Evolutionary conservation across 225 moss, liverwort and hornwort genomes (phyloP).

Genomic region (Polytrichum commune): DNA sequence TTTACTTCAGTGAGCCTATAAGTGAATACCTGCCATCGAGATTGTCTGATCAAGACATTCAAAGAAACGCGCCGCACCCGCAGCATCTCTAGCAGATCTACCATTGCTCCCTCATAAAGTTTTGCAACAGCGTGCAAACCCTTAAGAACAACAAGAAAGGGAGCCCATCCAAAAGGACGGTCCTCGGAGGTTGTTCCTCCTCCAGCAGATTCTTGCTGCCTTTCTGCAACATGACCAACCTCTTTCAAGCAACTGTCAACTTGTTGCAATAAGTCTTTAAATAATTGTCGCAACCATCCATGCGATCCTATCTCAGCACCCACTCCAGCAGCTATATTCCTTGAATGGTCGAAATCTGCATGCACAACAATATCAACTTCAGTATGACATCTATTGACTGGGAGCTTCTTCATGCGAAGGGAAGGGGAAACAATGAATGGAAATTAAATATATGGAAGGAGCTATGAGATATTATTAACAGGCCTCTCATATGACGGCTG

Average conservation of each 20-base stretch:
- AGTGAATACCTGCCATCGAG: constrained; percentile 72
- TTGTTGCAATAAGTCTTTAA: constrained; percentile 66
- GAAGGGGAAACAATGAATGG: too few relatives aligned
- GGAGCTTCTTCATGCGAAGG: too few relatives aligned
- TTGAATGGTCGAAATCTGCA: constrained; percentile 40
- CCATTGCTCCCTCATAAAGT: constrained; percentile 86
- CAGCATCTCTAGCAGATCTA: constrained; percentile 68
- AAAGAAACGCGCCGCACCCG: constrained; percentile 47
- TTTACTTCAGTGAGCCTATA: too few relatives aligned
- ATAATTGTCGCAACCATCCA: constrained; percentile 79
- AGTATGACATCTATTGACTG: neutral
- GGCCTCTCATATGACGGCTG: too few relatives aligned
- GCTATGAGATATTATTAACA: too few relatives aligned
- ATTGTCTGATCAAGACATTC: constrained; percentile 80
- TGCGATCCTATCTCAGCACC: constrained; percentile 87
- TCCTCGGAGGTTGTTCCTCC: constrained; percentile 49
- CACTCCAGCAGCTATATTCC: constrained; percentile 42
- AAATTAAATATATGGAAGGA: too few relatives aligned
- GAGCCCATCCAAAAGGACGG: constrained; percentile 76
- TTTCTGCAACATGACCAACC: constrained; percentile 49
- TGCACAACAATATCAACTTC: neutral
- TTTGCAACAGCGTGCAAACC: constrained; percentile 90
- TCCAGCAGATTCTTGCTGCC: constrained; percentile 37
- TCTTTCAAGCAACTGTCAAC: constrained; percentile 68
- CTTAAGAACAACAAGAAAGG: constrained; percentile 83